A percentile compares a stretch with the other conserved stretches of the same genome.
Conservation (phyloP, 805 yeast genomes). For the Ogataea parapolymorpha region DNA sequence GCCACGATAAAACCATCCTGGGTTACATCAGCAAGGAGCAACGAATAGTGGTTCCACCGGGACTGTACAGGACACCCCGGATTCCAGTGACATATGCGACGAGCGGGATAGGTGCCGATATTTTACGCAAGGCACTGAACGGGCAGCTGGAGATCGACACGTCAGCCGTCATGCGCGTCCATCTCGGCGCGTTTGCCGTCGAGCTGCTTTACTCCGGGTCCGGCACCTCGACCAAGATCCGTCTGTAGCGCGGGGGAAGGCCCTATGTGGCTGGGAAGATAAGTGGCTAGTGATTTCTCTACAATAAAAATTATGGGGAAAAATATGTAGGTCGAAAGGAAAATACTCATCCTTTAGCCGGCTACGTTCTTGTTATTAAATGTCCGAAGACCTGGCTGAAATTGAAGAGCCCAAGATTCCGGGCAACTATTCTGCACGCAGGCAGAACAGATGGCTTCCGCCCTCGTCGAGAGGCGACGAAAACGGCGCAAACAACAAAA, state of each 20-base stretch:
- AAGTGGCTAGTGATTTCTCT: slow-evolving; percentile 2
- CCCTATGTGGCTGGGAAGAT: slow-evolving; percentile 1
- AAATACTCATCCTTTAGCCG: neutral
- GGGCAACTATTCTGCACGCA: slow-evolving; percentile 57
- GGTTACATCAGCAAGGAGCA: slow-evolving; percentile 45
- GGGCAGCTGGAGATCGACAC: slow-evolving; percentile 49
- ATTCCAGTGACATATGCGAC: slow-evolving; percentile 46
- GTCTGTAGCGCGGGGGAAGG: slow-evolving; percentile 14
- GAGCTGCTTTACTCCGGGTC: slow-evolving; percentile 45
- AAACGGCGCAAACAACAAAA: slow-evolving; percentile 12
- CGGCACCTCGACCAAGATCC: slow-evolving; percentile 41
- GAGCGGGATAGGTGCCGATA: slow-evolving; percentile 44
- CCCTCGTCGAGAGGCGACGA: slow-evolving; percentile 7
- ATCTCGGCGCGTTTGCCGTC: slow-evolving; percentile 38
- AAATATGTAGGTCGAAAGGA: slow-evolving; percentile 9
- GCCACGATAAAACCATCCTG: slow-evolving; percentile 42
- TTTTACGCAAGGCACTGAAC: slow-evolving; percentile 47
- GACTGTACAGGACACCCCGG: slow-evolving; percentile 46
- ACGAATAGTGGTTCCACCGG: slow-evolving; percentile 47
- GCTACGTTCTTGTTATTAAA: neutral
- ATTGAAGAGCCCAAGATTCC: slow-evolving; percentile 42
- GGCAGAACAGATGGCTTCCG: slow-evolving; percentile 47
- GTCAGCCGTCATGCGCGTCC: slow-evolving; percentile 39
- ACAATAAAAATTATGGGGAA: slow-evolving; percentile 6
- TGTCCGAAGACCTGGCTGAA: slow-evolving; percentile 21